Evolutionary conservation across 2,329 filamentous ascomycete species (phyloP).

Genomic region (Fusarium falciforme): DNA sequence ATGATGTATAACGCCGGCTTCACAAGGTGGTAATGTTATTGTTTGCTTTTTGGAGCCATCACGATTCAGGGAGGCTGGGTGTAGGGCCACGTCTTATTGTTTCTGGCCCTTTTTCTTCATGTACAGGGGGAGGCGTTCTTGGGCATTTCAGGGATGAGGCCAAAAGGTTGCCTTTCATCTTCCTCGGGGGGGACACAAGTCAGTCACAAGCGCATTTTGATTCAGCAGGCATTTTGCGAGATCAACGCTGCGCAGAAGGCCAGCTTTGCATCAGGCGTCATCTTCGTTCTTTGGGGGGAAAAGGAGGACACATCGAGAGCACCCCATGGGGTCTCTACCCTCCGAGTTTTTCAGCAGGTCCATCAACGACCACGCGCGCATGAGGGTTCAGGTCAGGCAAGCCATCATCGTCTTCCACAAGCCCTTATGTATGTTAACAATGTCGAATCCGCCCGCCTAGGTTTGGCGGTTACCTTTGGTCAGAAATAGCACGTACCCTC

Average conservation of each 20-base stretch:
- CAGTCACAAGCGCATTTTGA: slow-evolving; percentile 47
- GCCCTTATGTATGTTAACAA: slow-evolving; percentile 74
- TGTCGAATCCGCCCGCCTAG: slow-evolving; percentile 48
- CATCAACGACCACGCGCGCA: slow-evolving; percentile 33
- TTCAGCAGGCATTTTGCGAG: slow-evolving; percentile 48
- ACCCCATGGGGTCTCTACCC: slow-evolving; percentile 30
- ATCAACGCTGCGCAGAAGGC: slow-evolving; percentile 44
- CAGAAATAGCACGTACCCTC: slow-evolving; percentile 56
- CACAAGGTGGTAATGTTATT: slow-evolving; percentile 70
- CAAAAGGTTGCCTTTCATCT: slow-evolving; percentile 37
- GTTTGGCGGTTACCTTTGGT: slow-evolving; percentile 50
- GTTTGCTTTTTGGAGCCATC: slow-evolving; percentile 26
- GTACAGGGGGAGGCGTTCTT: slow-evolving; percentile 45
- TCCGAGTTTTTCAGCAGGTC: slow-evolving; percentile 38
- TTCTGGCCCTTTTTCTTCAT: slow-evolving; percentile 34
- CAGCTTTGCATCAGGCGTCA: slow-evolving; percentile 48
- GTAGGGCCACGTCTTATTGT: slow-evolving; percentile 39
- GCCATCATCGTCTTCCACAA: slow-evolving; percentile 78
- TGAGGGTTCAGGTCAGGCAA: slow-evolving; percentile 63
- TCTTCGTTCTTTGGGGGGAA: slow-evolving; percentile 44
- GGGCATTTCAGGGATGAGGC: slow-evolving; percentile 41
- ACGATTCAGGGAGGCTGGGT: slow-evolving; percentile 31
- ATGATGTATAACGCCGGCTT: slow-evolving; percentile 85
- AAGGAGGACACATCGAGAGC: slow-evolving; percentile 34
- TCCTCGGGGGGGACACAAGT: slow-evolving; percentile 44